A percentile compares a stretch with the other conserved stretches of the same genome.
phyloP scores from a whole-genome alignment of 208 protist genomes.

The Crithidia bombi region DNA sequence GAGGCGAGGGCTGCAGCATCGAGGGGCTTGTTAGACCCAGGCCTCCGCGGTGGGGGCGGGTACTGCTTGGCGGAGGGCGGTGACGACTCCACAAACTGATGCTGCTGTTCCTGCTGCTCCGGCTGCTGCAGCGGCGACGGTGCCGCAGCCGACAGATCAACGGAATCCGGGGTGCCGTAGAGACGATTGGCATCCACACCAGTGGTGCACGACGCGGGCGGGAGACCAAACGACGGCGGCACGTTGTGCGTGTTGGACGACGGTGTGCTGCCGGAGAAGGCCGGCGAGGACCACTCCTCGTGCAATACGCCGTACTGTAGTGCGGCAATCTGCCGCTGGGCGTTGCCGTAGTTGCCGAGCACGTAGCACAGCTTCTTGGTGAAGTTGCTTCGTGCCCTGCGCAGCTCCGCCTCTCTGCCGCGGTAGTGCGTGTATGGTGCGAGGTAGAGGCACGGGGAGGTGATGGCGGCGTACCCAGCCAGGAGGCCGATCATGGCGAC shows the following conservation, averaged over 20 bases:
- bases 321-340: constrained; percentile 56
- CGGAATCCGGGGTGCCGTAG: background rate
- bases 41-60: constrained; percentile 6
- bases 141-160: too few relatives aligned
- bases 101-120: background rate
- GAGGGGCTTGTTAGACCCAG: background rate
- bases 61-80: background rate
- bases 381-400: constrained; percentile 36
- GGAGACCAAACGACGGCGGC: constrained; percentile 1
- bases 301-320: constrained; percentile 41
- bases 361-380: constrained; percentile 66
- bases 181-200: too few relatives aligned
- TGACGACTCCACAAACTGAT: constrained; percentile 4
- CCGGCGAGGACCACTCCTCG: constrained; percentile 20
- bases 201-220: background rate
- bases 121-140: background rate
- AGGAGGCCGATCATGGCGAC: constrained; percentile 71
- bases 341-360: constrained; percentile 51
- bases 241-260: constrained; percentile 5
- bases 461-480: constrained; percentile 74
- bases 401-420: constrained; percentile 39
- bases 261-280: constrained; percentile 12
- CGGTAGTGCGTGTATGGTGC: constrained; percentile 47
- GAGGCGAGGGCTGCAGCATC: background rate
- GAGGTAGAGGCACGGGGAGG: constrained; percentile 55